Conservation (phyloP, 768 basidiomycete genomes). For the Grammothele lineata region DNA sequence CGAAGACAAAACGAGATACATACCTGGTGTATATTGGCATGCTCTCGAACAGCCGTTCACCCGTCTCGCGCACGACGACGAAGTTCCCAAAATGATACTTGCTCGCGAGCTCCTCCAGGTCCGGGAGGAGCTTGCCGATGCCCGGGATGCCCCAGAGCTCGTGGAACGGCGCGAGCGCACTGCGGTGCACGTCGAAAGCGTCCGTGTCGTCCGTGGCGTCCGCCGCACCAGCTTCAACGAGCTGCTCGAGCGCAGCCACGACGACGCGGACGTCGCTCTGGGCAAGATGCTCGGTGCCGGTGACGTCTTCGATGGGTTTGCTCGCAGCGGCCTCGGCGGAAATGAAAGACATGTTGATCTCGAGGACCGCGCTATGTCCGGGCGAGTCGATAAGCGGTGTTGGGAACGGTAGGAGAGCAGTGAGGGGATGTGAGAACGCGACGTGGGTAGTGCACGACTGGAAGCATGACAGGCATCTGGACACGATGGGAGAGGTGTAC, state of each 20-base stretch:
- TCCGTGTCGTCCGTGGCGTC: too few relatives aligned
- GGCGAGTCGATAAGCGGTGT: too few relatives aligned
- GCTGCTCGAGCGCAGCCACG: too few relatives aligned
- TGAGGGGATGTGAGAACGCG: too few relatives aligned
- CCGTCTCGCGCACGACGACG: slow-evolving; percentile 37
- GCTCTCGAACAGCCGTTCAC: slow-evolving; percentile 12
- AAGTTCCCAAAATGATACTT: slow-evolving; percentile 58
- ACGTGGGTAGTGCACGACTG: too few relatives aligned
- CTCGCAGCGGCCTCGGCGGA: not conserved
- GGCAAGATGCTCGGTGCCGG: too few relatives aligned
- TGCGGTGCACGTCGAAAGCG: slow-evolving; percentile 17
- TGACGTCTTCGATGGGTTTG: not conserved
- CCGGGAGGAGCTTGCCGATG: slow-evolving; percentile 45
- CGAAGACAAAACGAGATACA: not conserved
- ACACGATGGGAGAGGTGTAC: too few relatives aligned
- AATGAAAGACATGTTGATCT: not conserved
- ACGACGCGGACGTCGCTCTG: too few relatives aligned
- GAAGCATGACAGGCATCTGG: too few relatives aligned
- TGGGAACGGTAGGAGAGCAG: too few relatives aligned
- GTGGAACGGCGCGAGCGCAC: slow-evolving; percentile 34
- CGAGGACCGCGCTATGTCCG: too few relatives aligned
- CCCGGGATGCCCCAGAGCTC: slow-evolving; percentile 38
- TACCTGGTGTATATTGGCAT: slow-evolving; percentile 18
- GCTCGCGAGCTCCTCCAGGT: slow-evolving; percentile 48
- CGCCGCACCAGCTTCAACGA: too few relatives aligned